Evolutionary conservation across 129 eudicot genomes (phyloP), one percentile per base, ranked within the genome.

Genomic region (Escallonia rubra): DNA sequence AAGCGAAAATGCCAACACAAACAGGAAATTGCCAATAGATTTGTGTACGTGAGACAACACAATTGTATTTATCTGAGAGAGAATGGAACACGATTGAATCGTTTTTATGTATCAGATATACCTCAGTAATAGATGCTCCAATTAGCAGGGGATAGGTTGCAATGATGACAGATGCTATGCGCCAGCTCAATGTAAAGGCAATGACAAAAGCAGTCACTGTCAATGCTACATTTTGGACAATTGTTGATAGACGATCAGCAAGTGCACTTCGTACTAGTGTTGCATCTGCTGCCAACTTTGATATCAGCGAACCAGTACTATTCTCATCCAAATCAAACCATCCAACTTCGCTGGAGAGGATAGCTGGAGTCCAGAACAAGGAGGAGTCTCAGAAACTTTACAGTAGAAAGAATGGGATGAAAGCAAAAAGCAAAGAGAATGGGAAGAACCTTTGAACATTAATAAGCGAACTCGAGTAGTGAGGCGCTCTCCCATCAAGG

Each of bases 261-360:
- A 90, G 69, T 43, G 95, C 88, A 55, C 89, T 90, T 52, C 95
- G 70, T 49, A 90, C 97, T 63, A 90, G 66, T 13, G 97, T 87
- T 8, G 95, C 97, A 74, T 90, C 95, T 2, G 97, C 93, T 8
- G 97, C 91, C 65, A 90, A 74, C 71, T 86, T 90, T 41, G 95
- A 84, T 51, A 80, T 41, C 71, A 90, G 81, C 3, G 92, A 81
- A 7, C 97, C 95, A 34, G 85, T 87, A 46, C 85, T 80, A 58
- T 85, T 90, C 72, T 87, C 95, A 39, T 87, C 90, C 68, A 39
- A 57, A 73, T 90, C 97, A 51, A 87, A 87, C 97, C 97, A 90
- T 34, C 95, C 95, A 63, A 84, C 63, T 74, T 90, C 97, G 67
- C 85, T 82, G 43, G 74, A 71, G 50, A 90, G 87, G 5, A 90